Base-by-base conservation (phyloP, 257 asterid genomes). In the Salvia hispanica region DNA sequence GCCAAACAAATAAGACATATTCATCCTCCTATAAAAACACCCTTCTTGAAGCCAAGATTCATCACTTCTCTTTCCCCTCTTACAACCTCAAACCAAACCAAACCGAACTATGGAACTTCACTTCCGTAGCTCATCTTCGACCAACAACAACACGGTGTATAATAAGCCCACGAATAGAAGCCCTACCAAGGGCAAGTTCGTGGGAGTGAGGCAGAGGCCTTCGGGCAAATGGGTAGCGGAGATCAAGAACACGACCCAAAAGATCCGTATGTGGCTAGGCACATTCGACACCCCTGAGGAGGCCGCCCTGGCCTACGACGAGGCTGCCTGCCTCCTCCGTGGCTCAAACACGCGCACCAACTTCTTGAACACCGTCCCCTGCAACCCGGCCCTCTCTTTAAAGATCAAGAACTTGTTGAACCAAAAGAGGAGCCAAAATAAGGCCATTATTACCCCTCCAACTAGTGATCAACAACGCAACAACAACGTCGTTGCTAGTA, bases 211-310 rank as follows among this genome's bases (percentile, higher is more conserved):
- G 31, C 97, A 90, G 63, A 77, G 97, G 78, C 86, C 97, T 7
- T 90, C 97, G 0, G 95, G 97, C 9, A 90, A 88, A 83, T 90
- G 95, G 94, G 95, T 90, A 2, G 97, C 94, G 0, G 95, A 90
- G 70, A 88, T 90, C 83, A 88, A 90, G 85, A 88, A 90, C 86
- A 90, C 95, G 0, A 88, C 94, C 33, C 97, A 90, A 9, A 90
- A 88, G 90, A 90, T 90, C 78, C 74, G 95, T 33, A 86, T 90
- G 94, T 90, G 97, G 97, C 82, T 90, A 0, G 97, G 97, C 5
- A 90, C 95, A 0, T 90, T 90, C 55, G 94, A 90, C 62, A 88
- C 95, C 0, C 94, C 94, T n/a, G 97, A 90, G 69, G 97, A 90
- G 67, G 97, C 97, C 33, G 97, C 95, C 5, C 90, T 64, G 2